Evolutionary conservation across 345 rosid species (phyloP).

Genomic region (Camelina hispida): DNA sequence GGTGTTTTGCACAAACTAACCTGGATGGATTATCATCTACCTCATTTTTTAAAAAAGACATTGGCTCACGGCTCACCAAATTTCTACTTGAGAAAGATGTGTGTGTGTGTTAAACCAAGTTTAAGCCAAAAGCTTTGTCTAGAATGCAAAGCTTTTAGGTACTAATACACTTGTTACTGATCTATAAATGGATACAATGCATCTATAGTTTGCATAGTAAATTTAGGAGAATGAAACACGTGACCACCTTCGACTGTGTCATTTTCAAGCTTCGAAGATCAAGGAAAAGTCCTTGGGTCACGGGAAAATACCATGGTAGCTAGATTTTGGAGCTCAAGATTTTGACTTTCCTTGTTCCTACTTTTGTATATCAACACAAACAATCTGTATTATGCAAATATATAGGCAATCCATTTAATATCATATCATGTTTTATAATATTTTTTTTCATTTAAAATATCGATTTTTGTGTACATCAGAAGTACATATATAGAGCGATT

Average conservation of each 20-base stretch:
- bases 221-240: slow-evolving; percentile 33
- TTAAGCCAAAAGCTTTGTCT: slow-evolving; percentile 8
- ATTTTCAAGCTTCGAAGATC: slow-evolving; percentile 38
- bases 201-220: slow-evolving; percentile 26
- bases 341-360: slow-evolving; percentile 38
- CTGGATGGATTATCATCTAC: background rate
- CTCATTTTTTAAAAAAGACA: too few relatives aligned
- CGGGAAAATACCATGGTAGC: slow-evolving; percentile 42
- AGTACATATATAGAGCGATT: slow-evolving; percentile 40
- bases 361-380: background rate
- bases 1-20: background rate
- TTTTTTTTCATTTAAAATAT: background rate
- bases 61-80: background rate
- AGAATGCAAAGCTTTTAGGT: slow-evolving; percentile 11
- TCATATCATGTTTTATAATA: slow-evolving; percentile 10
- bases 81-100: slow-evolving; percentile 10
- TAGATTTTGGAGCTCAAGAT: slow-evolving; percentile 43
- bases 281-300: slow-evolving; percentile 41
- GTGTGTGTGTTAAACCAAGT: slow-evolving; percentile 11
- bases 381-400: background rate
- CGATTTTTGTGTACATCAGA: slow-evolving; percentile 38
- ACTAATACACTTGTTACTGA: slow-evolving; percentile 14
- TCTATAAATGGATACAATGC: slow-evolving; percentile 12
- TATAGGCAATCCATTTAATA: slow-evolving; percentile 18
- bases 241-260: slow-evolving; percentile 35